Conservation (phyloP, 2,329 filamentous ascomycete genomes). For the Aspergillus quadrilineatus region DNA sequence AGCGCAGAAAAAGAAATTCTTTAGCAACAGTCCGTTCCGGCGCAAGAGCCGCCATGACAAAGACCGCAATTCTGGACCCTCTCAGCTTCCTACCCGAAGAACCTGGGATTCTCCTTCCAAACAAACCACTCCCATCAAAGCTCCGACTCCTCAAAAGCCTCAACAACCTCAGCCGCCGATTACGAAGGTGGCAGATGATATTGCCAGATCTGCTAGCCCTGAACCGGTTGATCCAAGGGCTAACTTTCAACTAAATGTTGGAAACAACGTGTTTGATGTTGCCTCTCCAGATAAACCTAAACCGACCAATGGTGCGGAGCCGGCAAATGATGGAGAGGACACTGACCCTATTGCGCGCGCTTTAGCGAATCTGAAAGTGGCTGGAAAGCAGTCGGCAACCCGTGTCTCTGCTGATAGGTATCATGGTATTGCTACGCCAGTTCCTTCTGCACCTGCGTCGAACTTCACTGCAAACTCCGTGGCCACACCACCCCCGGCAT, state of each 20-base stretch:
- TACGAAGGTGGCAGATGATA: constrained; percentile 16
- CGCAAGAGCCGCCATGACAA: constrained; percentile 84
- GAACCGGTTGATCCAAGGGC: constrained; percentile 89
- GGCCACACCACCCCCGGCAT: constrained; percentile 77
- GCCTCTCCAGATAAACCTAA: constrained; percentile 69
- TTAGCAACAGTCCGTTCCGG: constrained; percentile 89
- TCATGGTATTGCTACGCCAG: constrained; percentile 86
- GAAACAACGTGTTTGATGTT: constrained; percentile 94
- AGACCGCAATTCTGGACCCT: constrained; percentile 45
- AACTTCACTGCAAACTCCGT: constrained; percentile 34
- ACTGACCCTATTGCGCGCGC: constrained; percentile 88
- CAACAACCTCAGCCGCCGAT: constrained; percentile 15
- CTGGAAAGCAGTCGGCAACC: constrained; percentile 73
- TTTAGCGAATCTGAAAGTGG: constrained; percentile 86
- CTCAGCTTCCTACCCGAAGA: constrained; percentile 48
- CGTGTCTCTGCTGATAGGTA: constrained; percentile 96
- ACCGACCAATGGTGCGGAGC: constrained; percentile 40
- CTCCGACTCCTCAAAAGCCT: constrained; percentile 26
- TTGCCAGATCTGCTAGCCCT: constrained; percentile 59
- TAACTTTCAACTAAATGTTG: constrained; percentile 88
- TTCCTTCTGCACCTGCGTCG: constrained; percentile 48
- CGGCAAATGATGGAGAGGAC: constrained; percentile 55
- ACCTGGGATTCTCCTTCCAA: constrained; percentile 52
- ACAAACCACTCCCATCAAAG: constrained; percentile 46
- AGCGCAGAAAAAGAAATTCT: constrained; percentile 72